Base-by-base conservation (phyloP, 2,329 filamentous ascomycete genomes). In the Pestalotiopsis fici region DNA sequence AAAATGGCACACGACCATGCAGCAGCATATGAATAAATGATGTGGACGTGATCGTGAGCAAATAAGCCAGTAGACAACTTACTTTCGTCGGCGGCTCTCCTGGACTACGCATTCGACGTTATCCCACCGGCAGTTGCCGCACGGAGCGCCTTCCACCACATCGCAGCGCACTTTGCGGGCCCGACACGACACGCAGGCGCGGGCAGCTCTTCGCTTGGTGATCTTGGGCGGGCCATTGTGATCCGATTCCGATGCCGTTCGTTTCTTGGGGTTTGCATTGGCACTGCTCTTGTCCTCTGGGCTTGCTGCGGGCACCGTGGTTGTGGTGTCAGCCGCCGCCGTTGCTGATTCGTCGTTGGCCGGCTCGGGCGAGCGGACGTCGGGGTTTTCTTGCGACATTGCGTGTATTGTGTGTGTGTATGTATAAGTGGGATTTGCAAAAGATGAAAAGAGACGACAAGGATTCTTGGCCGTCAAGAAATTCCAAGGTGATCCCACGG, bases 91-190 rank as follows among this genome's bases (percentile, higher is more conserved):
- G 74, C 94, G 93, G 83, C 93, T 95, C 79, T 97, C 90, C 71
- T 91, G 90, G 27, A 93, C 89, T 66, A 91, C 84, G 80, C 92
- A 94, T 77, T 93, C 90, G 67, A 94, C 91, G 77, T 92, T 90
- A 78, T 94, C 92, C 82, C 92, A 88, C 70, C 93, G 86, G 81
- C 94, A 97, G 80, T 97, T 97, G 66, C 93, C 94, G 79, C 94
- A 97, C 1, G 94, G 94, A 56, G 91, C 91, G 61, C 92, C 91
- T 79, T 97, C 94, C 68, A 96, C 94, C 66, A 97, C 94, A 82
- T 98, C 95, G 83, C 95, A 98, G 67, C 95, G 89, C 55, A 98
- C 95, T 79, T 98, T 98, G 76, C 95, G 90, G 67, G 92, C 90
- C 74, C 95, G 88, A 81, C 95, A 97, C 74, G 92, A 94, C 70